These are phyloP conservation scores for Sequoia sempervirens DNA, from an alignment of 75 land plant genomes.

Conservation along the genomic window DNA sequence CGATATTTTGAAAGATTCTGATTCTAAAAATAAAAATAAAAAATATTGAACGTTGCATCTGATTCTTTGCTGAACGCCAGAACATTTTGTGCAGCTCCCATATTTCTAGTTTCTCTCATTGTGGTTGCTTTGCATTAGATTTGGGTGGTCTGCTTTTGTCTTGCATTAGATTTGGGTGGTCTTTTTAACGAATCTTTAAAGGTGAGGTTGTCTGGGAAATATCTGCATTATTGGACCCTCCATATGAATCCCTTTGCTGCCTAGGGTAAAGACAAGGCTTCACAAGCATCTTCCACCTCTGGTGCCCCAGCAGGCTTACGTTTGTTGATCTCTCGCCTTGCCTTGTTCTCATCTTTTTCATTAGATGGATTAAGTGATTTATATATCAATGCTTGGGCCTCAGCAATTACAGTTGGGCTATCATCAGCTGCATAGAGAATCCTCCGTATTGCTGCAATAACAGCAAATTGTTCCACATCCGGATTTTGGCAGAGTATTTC, in stretches of 20 bases:
- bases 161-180: too few species aligned
- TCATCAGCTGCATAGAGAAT: too few species aligned
- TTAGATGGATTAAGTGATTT: not conserved
- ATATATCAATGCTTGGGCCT: constrained; percentile 58
- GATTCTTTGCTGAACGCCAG: too few species aligned
- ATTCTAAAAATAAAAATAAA: too few species aligned
- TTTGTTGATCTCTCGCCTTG: constrained; percentile 21
- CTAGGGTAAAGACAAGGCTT: constrained; percentile 39
- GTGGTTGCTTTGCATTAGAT: too few species aligned
- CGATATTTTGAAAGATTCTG: too few species aligned
- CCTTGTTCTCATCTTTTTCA: constrained; percentile 11
- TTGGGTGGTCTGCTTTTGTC: too few species aligned
- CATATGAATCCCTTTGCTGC: constrained; percentile 19
- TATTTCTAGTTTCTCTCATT: too few species aligned
- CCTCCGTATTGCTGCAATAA: too few species aligned
- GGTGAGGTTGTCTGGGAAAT: not conserved
- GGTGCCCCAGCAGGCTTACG: constrained; percentile 26
- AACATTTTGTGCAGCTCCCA: too few species aligned
- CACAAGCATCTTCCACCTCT: constrained; percentile 47
- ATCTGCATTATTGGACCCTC: not conserved
- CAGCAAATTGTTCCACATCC: too few species aligned
- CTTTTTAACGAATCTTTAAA: not conserved
- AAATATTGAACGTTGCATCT: too few species aligned
- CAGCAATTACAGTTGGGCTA: constrained; percentile 55
- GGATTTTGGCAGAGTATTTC: constrained; percentile 60